Evolutionary conservation across 805 yeast species (phyloP).

Genomic region (Saccharomycopsis guyanensis): DNA sequence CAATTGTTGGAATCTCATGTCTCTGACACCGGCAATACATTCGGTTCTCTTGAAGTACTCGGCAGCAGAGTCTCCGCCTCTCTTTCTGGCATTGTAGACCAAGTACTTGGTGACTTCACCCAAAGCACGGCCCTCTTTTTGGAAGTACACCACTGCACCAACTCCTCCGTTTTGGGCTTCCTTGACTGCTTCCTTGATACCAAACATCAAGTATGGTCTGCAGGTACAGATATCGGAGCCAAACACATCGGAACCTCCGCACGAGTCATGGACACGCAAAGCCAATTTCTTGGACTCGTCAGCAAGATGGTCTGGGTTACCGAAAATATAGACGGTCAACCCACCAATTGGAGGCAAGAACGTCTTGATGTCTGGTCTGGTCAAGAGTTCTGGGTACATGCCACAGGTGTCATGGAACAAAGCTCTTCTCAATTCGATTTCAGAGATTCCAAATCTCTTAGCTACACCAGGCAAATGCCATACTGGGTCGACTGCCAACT

Average conservation of each 20-base stretch:
- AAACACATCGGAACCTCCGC: slow-evolving; percentile 65
- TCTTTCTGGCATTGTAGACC: slow-evolving; percentile 64
- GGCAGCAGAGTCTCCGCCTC: slow-evolving; percentile 62
- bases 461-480: slow-evolving; percentile 70
- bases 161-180: slow-evolving; percentile 62
- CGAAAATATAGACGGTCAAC: slow-evolving; percentile 56
- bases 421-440: slow-evolving; percentile 47
- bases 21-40: slow-evolving; percentile 66
- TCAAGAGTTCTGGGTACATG: slow-evolving; percentile 60
- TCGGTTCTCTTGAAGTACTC: slow-evolving; percentile 64
- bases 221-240: slow-evolving; percentile 65
- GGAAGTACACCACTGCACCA: slow-evolving; percentile 57
- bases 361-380: slow-evolving; percentile 59
- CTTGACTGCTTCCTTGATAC: slow-evolving; percentile 59
- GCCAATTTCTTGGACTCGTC: slow-evolving; percentile 46
- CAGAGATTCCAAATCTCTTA: slow-evolving; percentile 50
- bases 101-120: slow-evolving; percentile 66
- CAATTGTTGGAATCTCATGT: slow-evolving; percentile 62
- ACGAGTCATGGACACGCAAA: slow-evolving; percentile 59
- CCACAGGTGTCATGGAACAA: slow-evolving; percentile 65
- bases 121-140: slow-evolving; percentile 63
- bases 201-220: slow-evolving; percentile 59
- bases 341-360: slow-evolving; percentile 69
- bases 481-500: slow-evolving; percentile 63
- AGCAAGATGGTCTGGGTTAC: slow-evolving; percentile 47